These are phyloP conservation scores for Sclerotinia spermophila DNA, from an alignment of 2,329 filamentous ascomycete genomes.

Conservation along the genomic window DNA sequence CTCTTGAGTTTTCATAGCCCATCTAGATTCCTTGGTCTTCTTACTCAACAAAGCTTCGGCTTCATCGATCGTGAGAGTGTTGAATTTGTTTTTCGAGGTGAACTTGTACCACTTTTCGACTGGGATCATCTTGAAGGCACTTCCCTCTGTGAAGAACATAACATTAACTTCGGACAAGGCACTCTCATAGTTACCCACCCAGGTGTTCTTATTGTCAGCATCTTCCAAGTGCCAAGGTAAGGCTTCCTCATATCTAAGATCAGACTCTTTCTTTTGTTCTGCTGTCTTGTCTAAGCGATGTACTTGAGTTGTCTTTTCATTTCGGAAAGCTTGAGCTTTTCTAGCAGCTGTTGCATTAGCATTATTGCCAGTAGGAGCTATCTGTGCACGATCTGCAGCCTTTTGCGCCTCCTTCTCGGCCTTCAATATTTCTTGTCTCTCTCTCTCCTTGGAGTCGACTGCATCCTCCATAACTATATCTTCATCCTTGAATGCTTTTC, in stretches of 20 bases:
- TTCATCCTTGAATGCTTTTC: constrained; percentile 61
- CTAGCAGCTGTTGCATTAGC: constrained; percentile 35
- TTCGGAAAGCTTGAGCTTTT: constrained; percentile 60
- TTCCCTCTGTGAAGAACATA: constrained; percentile 67
- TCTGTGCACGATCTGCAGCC: constrained; percentile 84
- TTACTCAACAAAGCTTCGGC: constrained; percentile 80
- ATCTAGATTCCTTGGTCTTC: constrained; percentile 71
- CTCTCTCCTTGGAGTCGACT: constrained; percentile 56
- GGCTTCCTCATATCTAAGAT: constrained; percentile 87
- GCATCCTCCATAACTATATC: constrained; percentile 40
- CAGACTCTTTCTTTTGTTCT: constrained; percentile 65
- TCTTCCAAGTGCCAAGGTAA: constrained; percentile 96
- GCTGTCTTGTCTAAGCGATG: constrained; percentile 72
- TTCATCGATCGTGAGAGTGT: constrained; percentile 74
- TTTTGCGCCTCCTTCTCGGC: constrained; percentile 82
- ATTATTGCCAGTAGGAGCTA: constrained; percentile 74
- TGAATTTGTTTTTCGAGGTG: constrained; percentile 73
- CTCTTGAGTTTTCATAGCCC: constrained; percentile 69
- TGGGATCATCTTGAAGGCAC: constrained; percentile 78
- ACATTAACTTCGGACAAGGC: constrained; percentile 83
- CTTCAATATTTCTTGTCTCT: constrained; percentile 64
- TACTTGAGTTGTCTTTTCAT: constrained; percentile 83
- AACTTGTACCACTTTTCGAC: constrained; percentile 96
- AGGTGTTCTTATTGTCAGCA: constrained; percentile 90
- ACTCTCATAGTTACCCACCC: constrained; percentile 87